Conservation (phyloP, 2,329 filamentous ascomycete genomes). For the Colletotrichum echinochloae region DNA sequence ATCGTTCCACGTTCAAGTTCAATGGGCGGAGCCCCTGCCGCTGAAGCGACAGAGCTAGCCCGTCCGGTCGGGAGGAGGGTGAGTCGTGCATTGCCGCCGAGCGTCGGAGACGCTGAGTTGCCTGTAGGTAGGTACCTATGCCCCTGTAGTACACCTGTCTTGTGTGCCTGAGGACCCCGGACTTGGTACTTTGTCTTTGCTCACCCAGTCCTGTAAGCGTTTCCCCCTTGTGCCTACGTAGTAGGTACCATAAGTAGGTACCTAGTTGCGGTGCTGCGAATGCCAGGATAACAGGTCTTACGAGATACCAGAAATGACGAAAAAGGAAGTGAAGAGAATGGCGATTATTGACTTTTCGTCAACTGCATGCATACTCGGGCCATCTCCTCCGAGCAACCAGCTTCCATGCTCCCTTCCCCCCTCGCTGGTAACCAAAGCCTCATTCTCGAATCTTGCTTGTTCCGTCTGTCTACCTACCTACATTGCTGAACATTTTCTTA, state of each 20-base stretch:
- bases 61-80: conserved; percentile 17
- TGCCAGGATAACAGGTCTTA: background rate
- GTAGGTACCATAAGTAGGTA: no score
- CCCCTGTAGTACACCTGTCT: no score
- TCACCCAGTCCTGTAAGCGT: no score
- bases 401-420: background rate
- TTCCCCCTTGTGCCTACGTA: no score
- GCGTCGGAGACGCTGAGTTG: conserved; percentile 25
- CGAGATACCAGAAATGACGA: background rate
- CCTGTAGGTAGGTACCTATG: no score
- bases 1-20: conserved; percentile 40
- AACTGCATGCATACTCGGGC: background rate
- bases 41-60: conserved; percentile 21
- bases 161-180: conserved; percentile 13
- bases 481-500: background rate
- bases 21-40: conserved; percentile 25
- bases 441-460: no score
- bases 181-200: background rate
- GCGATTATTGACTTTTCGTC: background rate
- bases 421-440: background rate
- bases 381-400: background rate
- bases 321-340: background rate
- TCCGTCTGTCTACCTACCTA: background rate
- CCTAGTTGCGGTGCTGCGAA: background rate
- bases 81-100: conserved; percentile 33